Evolutionary conservation across 306 rosid species (phyloP), one percentile per base, ranked within the genome.

Genomic region (Psophocarpus tetragonolobus): DNA sequence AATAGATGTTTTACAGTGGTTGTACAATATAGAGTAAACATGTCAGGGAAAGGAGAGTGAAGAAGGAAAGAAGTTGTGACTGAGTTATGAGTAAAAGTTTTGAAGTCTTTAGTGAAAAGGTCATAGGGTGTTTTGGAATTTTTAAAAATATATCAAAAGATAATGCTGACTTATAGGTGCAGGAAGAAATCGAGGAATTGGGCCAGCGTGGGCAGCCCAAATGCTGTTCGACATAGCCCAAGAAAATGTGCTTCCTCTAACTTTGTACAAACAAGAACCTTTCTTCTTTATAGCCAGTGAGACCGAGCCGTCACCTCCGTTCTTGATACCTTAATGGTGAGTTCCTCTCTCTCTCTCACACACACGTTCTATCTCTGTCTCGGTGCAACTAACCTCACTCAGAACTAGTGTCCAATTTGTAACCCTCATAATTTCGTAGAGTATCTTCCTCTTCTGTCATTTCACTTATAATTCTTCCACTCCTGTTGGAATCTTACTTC

Each of bases 281-380:
- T 39, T 29, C 6, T 17, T 47, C 1, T 0, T 48, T 12, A 36
- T 4, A 36, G 53, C 51, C 23, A 8, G 33, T 24, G 48, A 66
- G n/a, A 58, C 66, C 4, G 21, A 73, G 62, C 57, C 66, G 32
- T 65, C 21, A 47, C 79, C 64, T 54, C 63, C 84, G 6, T 70
- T 26, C 64, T 53, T 69, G 35, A 30, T n/a, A 21, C 79, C 8
- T 69, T 70, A 61, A 35, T 8, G 63, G 84, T 81, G 75, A 74
- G 81, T 42, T 3, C 48, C 39, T 32, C 71, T 68, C 71, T 62
- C 56, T 32, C 35, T 68, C 58, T 74, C 38, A 33, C 62, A 5
- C 45, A n/a, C n/a, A n/a, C n/a, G n/a, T 45, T 60, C 13, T 15
- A 4, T 30, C 4, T 27, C 5, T 58, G 5, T 58, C 56, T 54